Base-by-base conservation (phyloP, 2,329 filamentous ascomycete species). In the Ophiosphaerella herpotricha region DNA sequence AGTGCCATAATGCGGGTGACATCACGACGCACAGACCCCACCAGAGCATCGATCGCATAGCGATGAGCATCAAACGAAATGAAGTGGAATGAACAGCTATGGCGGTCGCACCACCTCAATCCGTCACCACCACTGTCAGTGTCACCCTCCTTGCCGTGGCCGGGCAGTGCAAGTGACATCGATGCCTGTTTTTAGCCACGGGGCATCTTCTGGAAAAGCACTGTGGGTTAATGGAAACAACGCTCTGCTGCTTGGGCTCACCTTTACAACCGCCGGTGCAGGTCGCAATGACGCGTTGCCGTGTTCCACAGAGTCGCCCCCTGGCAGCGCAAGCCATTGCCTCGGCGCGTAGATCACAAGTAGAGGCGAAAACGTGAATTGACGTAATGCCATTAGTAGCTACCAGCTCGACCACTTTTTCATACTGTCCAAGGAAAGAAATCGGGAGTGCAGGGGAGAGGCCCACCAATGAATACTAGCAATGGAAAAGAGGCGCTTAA, bases 61-160 rank as follows among this genome's bases (percentile, higher is more conserved):
- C 50, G 49, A 48, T 37, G 54, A 41, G 42, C 50, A 58, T 45
- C 38, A 54, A 50, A 34, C 45, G 42, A 51, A 26, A 43, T 46
- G n/a, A 57, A 21, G 18, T 21, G 4, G 4, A 21, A 21, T 21
- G 18, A 21, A 21, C 18, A 21, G 4, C 18, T 21, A 21, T 33
- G 24, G 49, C 44, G 41, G 54, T 55, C 54, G 57, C 62, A 61
- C 53, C 57, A 62, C 59, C 44, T 43, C 32, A n/a, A 48, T 45
- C 16, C 23, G 26, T 41, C 50, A 47, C 48, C 50, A 43, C 39
- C 43, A 46, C 33, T 43, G 46, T 51, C 47, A 21, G 18, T 21
- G 18, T 21, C 46, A 48, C 50, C 43, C 54, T 34, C 41, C 43
- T 51, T 36, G 37, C 41, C 24, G 39, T 48, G 34, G 24, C 37